Conservation (phyloP, 768 basidiomycete species). For the Baorangia bicolor region DNA sequence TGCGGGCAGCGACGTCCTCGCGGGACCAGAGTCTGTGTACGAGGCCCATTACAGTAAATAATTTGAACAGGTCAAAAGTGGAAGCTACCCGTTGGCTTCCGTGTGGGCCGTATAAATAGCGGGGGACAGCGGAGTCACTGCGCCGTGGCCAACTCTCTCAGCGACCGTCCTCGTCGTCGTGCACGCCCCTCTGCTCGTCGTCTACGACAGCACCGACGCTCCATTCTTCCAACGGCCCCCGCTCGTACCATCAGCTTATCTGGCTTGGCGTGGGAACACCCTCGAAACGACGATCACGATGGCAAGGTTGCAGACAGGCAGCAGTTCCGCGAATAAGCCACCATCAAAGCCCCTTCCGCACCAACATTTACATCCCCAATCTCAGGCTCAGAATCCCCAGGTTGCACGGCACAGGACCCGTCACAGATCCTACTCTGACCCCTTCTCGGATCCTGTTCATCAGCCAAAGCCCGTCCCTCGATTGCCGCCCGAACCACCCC, state of each 20-base stretch:
- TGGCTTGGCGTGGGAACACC: conserved; percentile 26
- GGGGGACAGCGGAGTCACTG: neutral
- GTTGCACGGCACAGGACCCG: conserved; percentile 34
- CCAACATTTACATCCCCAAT: neutral
- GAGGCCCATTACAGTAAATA: conserved; percentile 34
- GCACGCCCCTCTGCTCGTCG: conserved; percentile 1
- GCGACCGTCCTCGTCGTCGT: conserved; percentile 2
- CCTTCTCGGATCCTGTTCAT: conserved; percentile 45
- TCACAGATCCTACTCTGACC: conserved; percentile 50
- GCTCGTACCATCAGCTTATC: neutral
- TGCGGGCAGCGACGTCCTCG: conserved; percentile 62
- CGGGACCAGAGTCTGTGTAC: conserved; percentile 40
- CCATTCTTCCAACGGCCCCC: neutral
- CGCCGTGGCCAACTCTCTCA: conserved; percentile 6
- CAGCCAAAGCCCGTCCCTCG: conserved; percentile 37
- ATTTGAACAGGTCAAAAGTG: neutral
- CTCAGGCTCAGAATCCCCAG: conserved; percentile 23
- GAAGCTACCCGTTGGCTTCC: neutral
- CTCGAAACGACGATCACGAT: conserved; percentile 13
- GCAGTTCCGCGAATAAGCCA: conserved; percentile 26
- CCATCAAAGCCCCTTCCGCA: conserved; percentile 22
- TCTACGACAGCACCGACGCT: conserved; percentile 10
- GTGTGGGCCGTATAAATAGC: conserved; percentile 28
- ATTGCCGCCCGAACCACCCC: conserved; percentile 39
- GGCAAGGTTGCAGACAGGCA: conserved; percentile 12